Evolutionary conservation across 2,329 filamentous ascomycete genomes (phyloP).

Genomic region (Thielaviopsis populi): DNA sequence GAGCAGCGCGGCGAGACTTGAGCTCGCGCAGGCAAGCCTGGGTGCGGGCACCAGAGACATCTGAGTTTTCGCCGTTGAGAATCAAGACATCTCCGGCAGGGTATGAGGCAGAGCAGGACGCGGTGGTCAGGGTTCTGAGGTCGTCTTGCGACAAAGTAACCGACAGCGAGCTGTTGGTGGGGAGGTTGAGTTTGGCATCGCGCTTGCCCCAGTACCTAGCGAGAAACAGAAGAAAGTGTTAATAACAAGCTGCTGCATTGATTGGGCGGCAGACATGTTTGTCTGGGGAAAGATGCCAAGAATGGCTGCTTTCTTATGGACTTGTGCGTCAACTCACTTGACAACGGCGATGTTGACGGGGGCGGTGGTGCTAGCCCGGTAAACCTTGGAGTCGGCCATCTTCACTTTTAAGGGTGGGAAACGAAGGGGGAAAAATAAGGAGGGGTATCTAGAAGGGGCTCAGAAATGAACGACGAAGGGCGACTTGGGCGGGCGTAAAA

Average conservation of each 20-base stretch:
- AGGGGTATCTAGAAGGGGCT: not conserved
- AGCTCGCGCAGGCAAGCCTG: constrained; percentile 87
- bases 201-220: constrained; percentile 84
- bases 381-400: constrained; percentile 46
- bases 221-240: constrained; percentile 3
- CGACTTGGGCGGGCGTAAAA: not conserved
- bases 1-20: constrained; percentile 55
- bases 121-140: constrained; percentile 89
- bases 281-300: not conserved
- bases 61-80: constrained; percentile 70
- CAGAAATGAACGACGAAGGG: not conserved
- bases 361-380: constrained; percentile 88
- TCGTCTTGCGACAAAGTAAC: constrained; percentile 91
- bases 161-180: constrained; percentile 93
- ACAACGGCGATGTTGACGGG: constrained; percentile 98
- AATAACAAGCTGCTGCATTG: not conserved
- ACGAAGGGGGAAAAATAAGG: not conserved
- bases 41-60: constrained; percentile 77
- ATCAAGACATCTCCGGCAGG: constrained; percentile 52
- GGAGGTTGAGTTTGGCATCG: constrained; percentile 82
- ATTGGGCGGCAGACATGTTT: constrained; percentile 5
- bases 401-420: not conserved
- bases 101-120: constrained; percentile 69
- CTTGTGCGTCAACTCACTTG: constrained; percentile 43
- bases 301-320: not conserved